These are phyloP conservation scores for Peniophora sp. DNA, from an alignment of 1,284 basidiomycete species.

Conservation along the genomic window DNA sequence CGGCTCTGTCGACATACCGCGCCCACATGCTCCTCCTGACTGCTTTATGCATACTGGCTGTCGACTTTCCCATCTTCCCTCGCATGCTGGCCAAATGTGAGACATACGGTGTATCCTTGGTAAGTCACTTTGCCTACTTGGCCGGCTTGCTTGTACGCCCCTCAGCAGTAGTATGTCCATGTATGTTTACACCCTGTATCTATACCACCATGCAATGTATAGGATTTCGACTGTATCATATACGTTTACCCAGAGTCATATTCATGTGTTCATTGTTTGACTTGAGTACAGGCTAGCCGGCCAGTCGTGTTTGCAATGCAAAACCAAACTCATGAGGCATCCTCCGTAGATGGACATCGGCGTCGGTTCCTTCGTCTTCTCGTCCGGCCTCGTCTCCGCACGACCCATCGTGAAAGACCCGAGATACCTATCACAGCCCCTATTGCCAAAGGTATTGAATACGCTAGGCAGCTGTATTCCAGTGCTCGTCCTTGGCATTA, in stretches of 20 bases:
- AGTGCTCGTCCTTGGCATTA: constrained; percentile 65
- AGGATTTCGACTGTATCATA: too few relatives aligned
- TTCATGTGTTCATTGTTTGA: neutral
- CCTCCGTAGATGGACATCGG: constrained; percentile 87
- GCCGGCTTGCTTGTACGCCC: too few relatives aligned
- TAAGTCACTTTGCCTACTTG: constrained; percentile 29
- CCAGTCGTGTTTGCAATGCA: too few relatives aligned
- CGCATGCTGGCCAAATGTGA: constrained; percentile 89
- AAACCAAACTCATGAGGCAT: neutral
- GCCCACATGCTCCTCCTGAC: constrained; percentile 97
- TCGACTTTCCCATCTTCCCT: constrained; percentile 93
- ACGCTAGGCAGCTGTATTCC: constrained; percentile 58
- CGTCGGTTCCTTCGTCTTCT: constrained; percentile 94
- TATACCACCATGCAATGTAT: neutral
- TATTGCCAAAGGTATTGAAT: constrained; percentile 40
- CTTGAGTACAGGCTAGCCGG: too few relatives aligned
- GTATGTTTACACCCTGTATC: neutral
- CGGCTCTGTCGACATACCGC: constrained; percentile 83
- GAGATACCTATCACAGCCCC: constrained; percentile 37
- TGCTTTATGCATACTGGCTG: constrained; percentile 85
- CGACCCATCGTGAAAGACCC: constrained; percentile 66
- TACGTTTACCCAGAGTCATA: too few relatives aligned
- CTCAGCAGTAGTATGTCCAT: too few relatives aligned
- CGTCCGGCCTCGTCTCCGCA: constrained; percentile 85
- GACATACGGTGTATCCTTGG: constrained; percentile 87